phyloP scores from a whole-genome alignment of 495 filamentous ascomycete genomes.

The Xylaria flabelliformis region DNA sequence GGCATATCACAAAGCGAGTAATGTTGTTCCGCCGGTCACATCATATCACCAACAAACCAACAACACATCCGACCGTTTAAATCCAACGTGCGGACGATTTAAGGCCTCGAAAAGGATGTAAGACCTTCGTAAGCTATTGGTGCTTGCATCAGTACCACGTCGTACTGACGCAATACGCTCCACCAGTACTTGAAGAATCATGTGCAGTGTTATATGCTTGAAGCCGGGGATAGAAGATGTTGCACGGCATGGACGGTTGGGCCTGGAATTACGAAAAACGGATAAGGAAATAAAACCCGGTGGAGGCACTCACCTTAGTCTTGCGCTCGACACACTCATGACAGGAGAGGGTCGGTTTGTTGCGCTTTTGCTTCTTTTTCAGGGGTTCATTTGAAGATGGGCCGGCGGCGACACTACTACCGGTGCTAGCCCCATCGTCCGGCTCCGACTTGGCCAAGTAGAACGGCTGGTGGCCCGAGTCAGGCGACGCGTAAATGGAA shows the following conservation, averaged over 20 bases:
- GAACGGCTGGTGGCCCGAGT: slow-evolving; percentile 38
- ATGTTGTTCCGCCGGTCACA: slow-evolving; percentile 4
- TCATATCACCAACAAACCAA: slow-evolving; percentile 10
- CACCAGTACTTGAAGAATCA: slow-evolving; percentile 15
- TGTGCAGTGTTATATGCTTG: slow-evolving; percentile 22
- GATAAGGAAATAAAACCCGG: background rate
- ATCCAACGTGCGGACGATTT: slow-evolving; percentile 6
- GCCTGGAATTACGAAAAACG: background rate
- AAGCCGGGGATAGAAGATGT: slow-evolving; percentile 27
- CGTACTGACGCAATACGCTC: slow-evolving; percentile 37
- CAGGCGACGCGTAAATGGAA: slow-evolving; percentile 51
- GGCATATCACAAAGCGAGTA: slow-evolving; percentile 12
- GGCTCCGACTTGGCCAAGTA: slow-evolving; percentile 42
- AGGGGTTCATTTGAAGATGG: slow-evolving; percentile 41
- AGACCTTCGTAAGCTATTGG: slow-evolving; percentile 21
- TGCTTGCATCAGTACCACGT: slow-evolving; percentile 48
- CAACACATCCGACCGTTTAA: slow-evolving; percentile 15
- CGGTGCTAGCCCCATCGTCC: slow-evolving; percentile 39
- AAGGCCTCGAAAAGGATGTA: slow-evolving; percentile 30
- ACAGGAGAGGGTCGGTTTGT: slow-evolving; percentile 77
- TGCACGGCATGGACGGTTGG: background rate
- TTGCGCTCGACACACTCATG: slow-evolving; percentile 75
- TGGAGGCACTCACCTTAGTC: slow-evolving; percentile 60
- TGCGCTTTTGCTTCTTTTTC: slow-evolving; percentile 73
- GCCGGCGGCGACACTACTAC: slow-evolving; percentile 41